Evolutionary conservation across 2,329 filamentous ascomycete genomes (phyloP), one percentile per base, ranked within the genome.

Genomic region (Chaetomiaceae sp.): DNA sequence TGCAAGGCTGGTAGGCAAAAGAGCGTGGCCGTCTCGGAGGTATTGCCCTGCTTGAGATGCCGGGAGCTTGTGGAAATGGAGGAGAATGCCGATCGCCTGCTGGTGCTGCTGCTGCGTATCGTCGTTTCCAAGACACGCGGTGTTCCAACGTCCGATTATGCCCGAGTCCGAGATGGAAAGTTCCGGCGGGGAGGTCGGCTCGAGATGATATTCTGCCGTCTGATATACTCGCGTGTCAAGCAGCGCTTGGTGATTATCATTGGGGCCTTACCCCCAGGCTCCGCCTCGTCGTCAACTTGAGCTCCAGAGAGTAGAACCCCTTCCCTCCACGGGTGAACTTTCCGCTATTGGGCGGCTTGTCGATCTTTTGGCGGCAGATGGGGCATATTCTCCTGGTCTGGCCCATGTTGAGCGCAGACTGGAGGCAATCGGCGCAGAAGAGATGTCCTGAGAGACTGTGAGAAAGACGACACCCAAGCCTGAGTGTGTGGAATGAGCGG

Each of bases 341-440:
- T 6, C 53, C 57, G 21, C 6, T 37, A 5, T 40, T 50, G 44
- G 69, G 60, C 54, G 72, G 73, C 37, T 70, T 69, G 48, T 79
- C 78, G 38, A 85, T 72, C 50, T 78, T 79, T 40, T 79, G 72
- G 27, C 82, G 74, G 63, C 82, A 86, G 56, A 86, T 82, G 0
- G 82, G 82, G 51, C 82, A 86, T 48, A 76, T 76, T 42, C 76
- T 77, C 50, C 74, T 77, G n/a, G 71, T 73, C 1, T 67, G 67
- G 46, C 81, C 77, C 27, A 80, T 79, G 51, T 79, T 68, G 2
- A 85, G 72, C 4, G 82, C 78, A 10, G 77, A 75, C 59, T 83
- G 79, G 2, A 86, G 70, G 60, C 82, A 86, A 50, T 77, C 73
- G 40, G 77, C 76, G 56, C 82, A 86, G 62, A 83, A 86, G 3